Evolutionary conservation across 139 green algal species (phyloP), one percentile per base, ranked within the genome.

Genomic region (Pseudopediastrum boryanum): DNA sequence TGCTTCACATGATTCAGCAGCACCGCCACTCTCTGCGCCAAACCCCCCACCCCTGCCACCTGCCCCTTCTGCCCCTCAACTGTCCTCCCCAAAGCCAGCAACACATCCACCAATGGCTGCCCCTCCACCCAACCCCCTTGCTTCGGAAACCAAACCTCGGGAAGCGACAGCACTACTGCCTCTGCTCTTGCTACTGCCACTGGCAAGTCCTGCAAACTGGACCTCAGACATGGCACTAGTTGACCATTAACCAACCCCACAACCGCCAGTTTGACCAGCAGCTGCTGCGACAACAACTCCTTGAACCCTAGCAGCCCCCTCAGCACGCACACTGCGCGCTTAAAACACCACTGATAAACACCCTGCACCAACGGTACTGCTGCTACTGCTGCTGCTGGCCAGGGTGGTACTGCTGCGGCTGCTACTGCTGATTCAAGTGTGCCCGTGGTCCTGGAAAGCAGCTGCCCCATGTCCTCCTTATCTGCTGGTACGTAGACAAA

Each of bases 401-500:
- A 94, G 10, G 86, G 79, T 19, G 89, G 86, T 27, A 91, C 68
- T 12, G 58, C 39, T 27, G 44, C 66, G 35, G 56, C 58, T 4
- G 44, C 82, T 8, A 85, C 87, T 6, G 89, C 89, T 1, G 29
- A 42, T 70, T 85, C 82, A 64, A 92, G 78, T 0, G 50, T 62
- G 23, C 51, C 41, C 75, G 71, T 69, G 48, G 85, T 75, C 41
- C 56, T 63, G 25, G 44, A 35, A 16, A 87, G 73, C 71, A 87
- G 77, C 72, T 88, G 83, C 38, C 73, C 71, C 83, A 89, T 88
- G 29, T 79, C 38, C 50, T 85, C 67, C 54, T 86, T 75, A 56
- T 93, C 88, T 12, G 89, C 54, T 33, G 88, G 88, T 33, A 95
- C 75, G 51, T 95, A 95, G 46, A 95, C 89, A 52, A 92, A 83